Evolutionary conservation across 495 filamentous ascomycete genomes (phyloP).

Genomic region (Parathielavia appendiculata): DNA sequence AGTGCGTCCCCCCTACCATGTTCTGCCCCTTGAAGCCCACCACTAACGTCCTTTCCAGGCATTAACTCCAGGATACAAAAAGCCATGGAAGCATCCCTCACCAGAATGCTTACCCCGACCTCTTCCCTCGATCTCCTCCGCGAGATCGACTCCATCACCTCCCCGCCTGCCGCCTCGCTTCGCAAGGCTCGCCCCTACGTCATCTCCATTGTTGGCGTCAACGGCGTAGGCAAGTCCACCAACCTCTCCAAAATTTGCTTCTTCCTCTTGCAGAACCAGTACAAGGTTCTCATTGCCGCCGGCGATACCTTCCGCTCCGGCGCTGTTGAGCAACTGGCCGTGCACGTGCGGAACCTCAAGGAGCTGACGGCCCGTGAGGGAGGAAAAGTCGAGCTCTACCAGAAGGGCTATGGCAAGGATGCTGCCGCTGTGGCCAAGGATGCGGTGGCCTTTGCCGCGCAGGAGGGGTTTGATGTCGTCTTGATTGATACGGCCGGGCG

Average conservation of each 20-base stretch:
- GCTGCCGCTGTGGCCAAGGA: slow-evolving; percentile 93
- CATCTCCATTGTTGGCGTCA: slow-evolving; percentile 96
- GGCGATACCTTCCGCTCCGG: slow-evolving; percentile 97
- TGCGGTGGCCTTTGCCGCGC: slow-evolving; percentile 71
- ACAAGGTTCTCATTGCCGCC: slow-evolving; percentile 89
- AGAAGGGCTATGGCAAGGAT: slow-evolving; percentile 97
- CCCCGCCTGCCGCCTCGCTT: slow-evolving; percentile 51
- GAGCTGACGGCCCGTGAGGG: slow-evolving; percentile 78
- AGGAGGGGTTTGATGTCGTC: slow-evolving; percentile 82
- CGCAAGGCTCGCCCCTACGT: slow-evolving; percentile 76
- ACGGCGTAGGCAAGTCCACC: slow-evolving; percentile 96
- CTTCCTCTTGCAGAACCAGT: slow-evolving; percentile 94
- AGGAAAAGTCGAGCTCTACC: slow-evolving; percentile 81
- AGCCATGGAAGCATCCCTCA: slow-evolving; percentile 84
- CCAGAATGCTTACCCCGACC: slow-evolving; percentile 92
- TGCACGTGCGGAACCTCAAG: slow-evolving; percentile 85
- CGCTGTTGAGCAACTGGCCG: slow-evolving; percentile 92
- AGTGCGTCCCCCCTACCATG: slow-evolving; percentile 44
- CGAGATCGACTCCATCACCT: slow-evolving; percentile 77
- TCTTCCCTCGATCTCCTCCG: slow-evolving; percentile 89
- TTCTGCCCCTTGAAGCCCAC: slow-evolving; percentile 2
- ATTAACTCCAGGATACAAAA: slow-evolving; percentile 75
- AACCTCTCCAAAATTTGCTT: slow-evolving; percentile 96
- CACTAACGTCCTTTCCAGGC: slow-evolving; percentile 33
- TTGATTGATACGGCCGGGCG: slow-evolving; percentile 94